phyloP scores from a whole-genome alignment of 1,284 basidiomycete genomes.

The Rhodotorula sp. region DNA sequence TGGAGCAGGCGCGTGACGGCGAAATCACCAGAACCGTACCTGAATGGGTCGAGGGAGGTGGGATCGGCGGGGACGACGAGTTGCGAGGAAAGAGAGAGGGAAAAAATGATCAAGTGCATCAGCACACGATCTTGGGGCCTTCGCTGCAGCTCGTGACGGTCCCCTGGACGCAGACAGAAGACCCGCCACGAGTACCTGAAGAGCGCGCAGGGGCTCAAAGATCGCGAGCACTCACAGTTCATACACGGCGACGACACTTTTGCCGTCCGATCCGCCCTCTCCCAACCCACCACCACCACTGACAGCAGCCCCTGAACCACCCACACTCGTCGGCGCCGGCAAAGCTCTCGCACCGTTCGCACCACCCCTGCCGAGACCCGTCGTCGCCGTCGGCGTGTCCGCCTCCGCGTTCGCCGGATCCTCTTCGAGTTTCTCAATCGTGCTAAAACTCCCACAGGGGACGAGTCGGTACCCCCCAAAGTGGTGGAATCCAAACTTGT shows the following conservation, averaged over 20 bases:
- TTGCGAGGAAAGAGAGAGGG: background rate
- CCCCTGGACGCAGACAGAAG: too few relatives aligned
- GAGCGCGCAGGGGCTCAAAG: background rate
- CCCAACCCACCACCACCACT: too few relatives aligned
- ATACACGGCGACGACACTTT: conserved; percentile 58
- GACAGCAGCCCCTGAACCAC: too few relatives aligned
- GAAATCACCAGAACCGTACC: conserved; percentile 76
- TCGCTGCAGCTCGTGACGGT: too few relatives aligned
- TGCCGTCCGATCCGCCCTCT: background rate
- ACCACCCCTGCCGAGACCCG: background rate
- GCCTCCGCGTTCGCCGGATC: background rate
- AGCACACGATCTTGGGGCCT: too few relatives aligned
- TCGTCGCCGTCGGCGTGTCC: background rate
- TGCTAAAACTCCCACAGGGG: conserved; percentile 88
- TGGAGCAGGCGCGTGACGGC: conserved; percentile 82
- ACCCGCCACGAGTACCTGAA: too few relatives aligned
- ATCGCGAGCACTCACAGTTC: conserved; percentile 64
- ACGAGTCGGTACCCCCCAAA: conserved; percentile 86
- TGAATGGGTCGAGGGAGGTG: conserved; percentile 6
- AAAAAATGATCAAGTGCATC: background rate
- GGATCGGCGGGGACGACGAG: too few relatives aligned
- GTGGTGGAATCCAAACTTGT: conserved; percentile 75
- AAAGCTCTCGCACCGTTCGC: conserved; percentile 51
- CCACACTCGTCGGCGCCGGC: too few relatives aligned
- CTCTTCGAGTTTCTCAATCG: conserved; percentile 73